Evolutionary conservation across 2,329 filamentous ascomycete species (phyloP), one percentile per base, ranked within the genome.

Genomic region (Clonostachys rhizophaga): DNA sequence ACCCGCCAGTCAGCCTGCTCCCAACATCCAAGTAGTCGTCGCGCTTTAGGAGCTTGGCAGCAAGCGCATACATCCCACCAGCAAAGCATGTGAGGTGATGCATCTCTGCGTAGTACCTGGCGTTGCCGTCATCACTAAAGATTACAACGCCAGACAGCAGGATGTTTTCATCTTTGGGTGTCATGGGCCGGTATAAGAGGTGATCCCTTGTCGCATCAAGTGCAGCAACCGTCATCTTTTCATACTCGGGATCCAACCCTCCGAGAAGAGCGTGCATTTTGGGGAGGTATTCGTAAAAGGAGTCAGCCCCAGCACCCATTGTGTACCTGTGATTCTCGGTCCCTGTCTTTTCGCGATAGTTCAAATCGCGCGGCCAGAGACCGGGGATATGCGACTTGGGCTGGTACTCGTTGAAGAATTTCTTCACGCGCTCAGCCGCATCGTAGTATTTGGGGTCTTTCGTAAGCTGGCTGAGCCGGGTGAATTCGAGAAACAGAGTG

Each of bases 391-490:
- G 75, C 2, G 86, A 91, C 10, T 73, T 65, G 54, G 82, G 78
- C 66, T 91, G 87, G 53, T 78, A 77, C 37, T 74, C 68, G 52
- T 83, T 75, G 43, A 91, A 76, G 49, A 82, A 78, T 55, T 83
- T 73, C 52, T 87, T 90, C 50, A 92, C 78, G n/a, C 84, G 77
- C 51, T 86, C 84, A 46, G 89, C 78, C 6, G 85, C 86, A 64
- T 89, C 86, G 62, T 86, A 91, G 66, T 87, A 91, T 60, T 86
- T 89, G 47, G 78, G 67, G 50, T 90, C 74, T 44, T 80, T 81
- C 0, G 87, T 89, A 49, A 91, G 69, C 64, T 91, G 87, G 17
- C 83, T 82, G 42, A 92, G 71, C 6, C 87, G 74, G 3, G 85
- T 89, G 59, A 91, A 89, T 59, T 91, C 87, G 49, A 92, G 64